Percentiles rank a stretch among this genome's conserved stretches.
Conservation (phyloP, 495 filamentous ascomycete genomes). For the Hamigera avellanea region DNA sequence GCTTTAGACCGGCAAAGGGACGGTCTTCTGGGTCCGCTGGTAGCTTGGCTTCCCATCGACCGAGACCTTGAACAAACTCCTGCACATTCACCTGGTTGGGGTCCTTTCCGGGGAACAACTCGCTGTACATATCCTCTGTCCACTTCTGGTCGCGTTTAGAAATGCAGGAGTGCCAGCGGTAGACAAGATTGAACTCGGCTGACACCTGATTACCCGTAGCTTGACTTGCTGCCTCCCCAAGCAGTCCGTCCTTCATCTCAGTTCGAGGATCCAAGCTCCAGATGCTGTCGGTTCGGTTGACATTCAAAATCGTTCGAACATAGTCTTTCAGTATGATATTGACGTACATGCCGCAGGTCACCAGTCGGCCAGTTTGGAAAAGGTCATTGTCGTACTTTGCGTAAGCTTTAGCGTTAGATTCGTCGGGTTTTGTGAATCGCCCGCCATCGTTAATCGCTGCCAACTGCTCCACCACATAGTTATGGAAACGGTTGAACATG, state of each 20-base stretch:
- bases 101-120: conserved; percentile 47
- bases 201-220: conserved; percentile 61
- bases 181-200: conserved; percentile 66
- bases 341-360: conserved; percentile 67
- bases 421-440: conserved; percentile 41
- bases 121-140: conserved; percentile 53
- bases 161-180: conserved; percentile 72
- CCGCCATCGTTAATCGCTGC: conserved; percentile 48
- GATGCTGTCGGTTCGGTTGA: conserved; percentile 56
- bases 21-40: conserved; percentile 52
- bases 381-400: conserved; percentile 62
- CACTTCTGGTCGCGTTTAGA: conserved; percentile 63
- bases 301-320: conserved; percentile 66
- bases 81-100: conserved; percentile 34
- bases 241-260: conserved; percentile 21
- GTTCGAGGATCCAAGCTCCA: conserved; percentile 70
- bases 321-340: conserved; percentile 73
- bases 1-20: conserved; percentile 50
- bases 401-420: conserved; percentile 37
- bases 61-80: conserved; percentile 48
- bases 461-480: conserved; percentile 52
- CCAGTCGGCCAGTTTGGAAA: conserved; percentile 62
- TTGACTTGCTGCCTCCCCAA: conserved; percentile 21
- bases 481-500: conserved; percentile 67
- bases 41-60: conserved; percentile 45